Percentiles rank a stretch among this genome's conserved stretches.
phyloP scores from a whole-genome alignment of 768 basidiomycete species.

The Tulasnella sp. region DNA sequence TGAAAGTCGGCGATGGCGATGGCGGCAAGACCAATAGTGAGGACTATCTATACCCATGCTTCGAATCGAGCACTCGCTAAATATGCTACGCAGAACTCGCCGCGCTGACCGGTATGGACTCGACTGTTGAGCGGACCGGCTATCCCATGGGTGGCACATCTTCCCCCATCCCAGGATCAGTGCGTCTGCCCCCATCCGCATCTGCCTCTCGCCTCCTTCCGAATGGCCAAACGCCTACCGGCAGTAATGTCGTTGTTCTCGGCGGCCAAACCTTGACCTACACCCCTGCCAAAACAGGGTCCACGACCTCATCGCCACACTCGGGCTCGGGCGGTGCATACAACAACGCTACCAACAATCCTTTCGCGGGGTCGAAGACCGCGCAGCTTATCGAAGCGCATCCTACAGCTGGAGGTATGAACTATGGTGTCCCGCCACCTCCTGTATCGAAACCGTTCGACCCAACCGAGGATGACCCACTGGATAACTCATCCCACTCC shows the following conservation, averaged over 20 bases:
- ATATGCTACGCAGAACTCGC: slow-evolving; percentile 59
- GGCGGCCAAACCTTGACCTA: slow-evolving; percentile 1
- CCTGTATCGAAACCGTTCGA: slow-evolving; percentile 37
- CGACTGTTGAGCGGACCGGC: slow-evolving; percentile 30
- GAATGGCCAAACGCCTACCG: slow-evolving; percentile 30
- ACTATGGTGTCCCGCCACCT: background rate
- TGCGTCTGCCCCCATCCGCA: slow-evolving; percentile 12
- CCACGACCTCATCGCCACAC: background rate
- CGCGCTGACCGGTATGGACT: slow-evolving; percentile 81
- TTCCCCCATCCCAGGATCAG: slow-evolving; percentile 21
- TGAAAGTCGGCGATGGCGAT: slow-evolving; percentile 89
- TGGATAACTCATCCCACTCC: slow-evolving; percentile 44
- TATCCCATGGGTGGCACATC: slow-evolving; percentile 34
- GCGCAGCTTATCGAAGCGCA: slow-evolving; percentile 11
- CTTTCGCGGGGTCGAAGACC: background rate
- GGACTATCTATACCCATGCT: slow-evolving; percentile 18
- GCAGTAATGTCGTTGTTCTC: slow-evolving; percentile 10
- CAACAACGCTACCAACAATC: too few species aligned
- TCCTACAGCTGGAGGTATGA: background rate
- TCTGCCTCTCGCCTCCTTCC: slow-evolving; percentile 30
- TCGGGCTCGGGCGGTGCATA: background rate
- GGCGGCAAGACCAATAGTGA: slow-evolving; percentile 80
- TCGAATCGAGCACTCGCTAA: background rate
- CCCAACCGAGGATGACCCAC: slow-evolving; percentile 76
- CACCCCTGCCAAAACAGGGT: background rate